Percentiles rank a stretch among this genome's conserved stretches.
Evolutionary conservation across 352 stramenopile species (phyloP).

Genomic region (Phytophthora pseudosyringae): DNA sequence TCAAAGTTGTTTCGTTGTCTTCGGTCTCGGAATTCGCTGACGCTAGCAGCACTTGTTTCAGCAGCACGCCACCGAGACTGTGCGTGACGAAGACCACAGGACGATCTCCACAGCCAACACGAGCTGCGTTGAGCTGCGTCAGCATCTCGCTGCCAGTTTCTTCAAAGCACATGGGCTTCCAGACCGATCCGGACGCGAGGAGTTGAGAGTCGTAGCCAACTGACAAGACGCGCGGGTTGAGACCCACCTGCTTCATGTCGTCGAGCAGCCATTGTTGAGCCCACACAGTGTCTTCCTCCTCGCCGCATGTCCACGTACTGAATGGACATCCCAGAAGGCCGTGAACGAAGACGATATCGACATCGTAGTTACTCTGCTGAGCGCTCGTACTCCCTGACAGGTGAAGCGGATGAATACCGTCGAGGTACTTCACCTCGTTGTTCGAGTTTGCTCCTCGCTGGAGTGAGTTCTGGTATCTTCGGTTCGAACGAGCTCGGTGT

Average conservation of each 20-base stretch:
- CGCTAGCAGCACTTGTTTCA: conserved; percentile 85
- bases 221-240: conserved; percentile 73
- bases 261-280: conserved; percentile 70
- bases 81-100: conserved; percentile 88
- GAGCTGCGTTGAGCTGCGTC: conserved; percentile 61
- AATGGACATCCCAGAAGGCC: conserved; percentile 80
- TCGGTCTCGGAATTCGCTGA: conserved; percentile 25
- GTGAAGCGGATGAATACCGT: conserved; percentile 75
- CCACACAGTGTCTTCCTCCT: conserved; percentile 69
- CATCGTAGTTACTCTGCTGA: conserved; percentile 54
- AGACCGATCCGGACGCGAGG: conserved; percentile 73
- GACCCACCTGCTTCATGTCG: conserved; percentile 62
- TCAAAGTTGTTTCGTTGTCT: conserved; percentile 30
- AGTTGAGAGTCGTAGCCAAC: conserved; percentile 87
- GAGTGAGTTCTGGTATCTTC: conserved; percentile 50
- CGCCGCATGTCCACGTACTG: conserved; percentile 79
- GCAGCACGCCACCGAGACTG: conserved; percentile 80
- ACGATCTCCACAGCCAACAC: conserved; percentile 61
- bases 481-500: conserved; percentile 64
- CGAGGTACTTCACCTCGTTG: conserved; percentile 62
- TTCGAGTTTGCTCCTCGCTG: conserved; percentile 5
- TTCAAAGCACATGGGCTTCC: conserved; percentile 77
- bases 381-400: conserved; percentile 37
- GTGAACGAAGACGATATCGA: conserved; percentile 87
- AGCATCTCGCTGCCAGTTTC: conserved; percentile 73